Evolutionary conservation across 345 rosid species (phyloP), one percentile per base, ranked within the genome.

Genomic region (Acer yangbiense): DNA sequence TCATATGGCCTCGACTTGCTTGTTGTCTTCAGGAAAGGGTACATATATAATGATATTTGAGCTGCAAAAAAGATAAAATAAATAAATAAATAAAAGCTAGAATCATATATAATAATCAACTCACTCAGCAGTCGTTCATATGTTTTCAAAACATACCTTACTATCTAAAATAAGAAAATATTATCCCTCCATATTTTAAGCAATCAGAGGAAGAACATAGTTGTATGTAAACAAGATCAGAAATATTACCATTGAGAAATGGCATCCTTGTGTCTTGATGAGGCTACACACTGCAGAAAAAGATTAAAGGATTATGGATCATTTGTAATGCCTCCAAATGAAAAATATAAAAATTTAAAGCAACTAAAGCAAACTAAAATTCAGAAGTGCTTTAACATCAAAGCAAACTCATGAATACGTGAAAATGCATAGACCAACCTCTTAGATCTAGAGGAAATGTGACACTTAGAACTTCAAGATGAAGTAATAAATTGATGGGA

Each of bases 1-100:
- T 97, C 99, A 43, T 90, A 97, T 73, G 99, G 98, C 84, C 98
- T 91, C 27, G 98, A 90, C 90, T 97, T 97, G 83, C 97, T 97
- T 32, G 94, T 91, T 75, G 98, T 94, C 73, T 97, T 92, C 17
- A 97, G 97, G 85, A 97, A 97, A 60, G 99, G 98, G 25, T 94
- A 94, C 67, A 97, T 83, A 85, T 97, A 97, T 55, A 97, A 69
- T 23, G 98, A 97, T 80, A 97, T 97, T 85, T 94, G 99, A 88
- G 98, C 99, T 94, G 95, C 74, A 82, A 76, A 76, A 41, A 54
- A 43, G 14, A 23, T 9, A 44, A 46, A 21, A 32, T 32, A 32
- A 32, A 32, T 32, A 18, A 68, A 43, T 20, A 41, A 43, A 68
- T 4, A 50, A 12, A 16, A 17, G 1, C 39, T 23, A 12, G 13